A percentile compares a stretch with the other conserved stretches of the same genome.
phyloP scores from a whole-genome alignment of 2,329 filamentous ascomycete species.

The Pestalotiopsis sp. region DNA sequence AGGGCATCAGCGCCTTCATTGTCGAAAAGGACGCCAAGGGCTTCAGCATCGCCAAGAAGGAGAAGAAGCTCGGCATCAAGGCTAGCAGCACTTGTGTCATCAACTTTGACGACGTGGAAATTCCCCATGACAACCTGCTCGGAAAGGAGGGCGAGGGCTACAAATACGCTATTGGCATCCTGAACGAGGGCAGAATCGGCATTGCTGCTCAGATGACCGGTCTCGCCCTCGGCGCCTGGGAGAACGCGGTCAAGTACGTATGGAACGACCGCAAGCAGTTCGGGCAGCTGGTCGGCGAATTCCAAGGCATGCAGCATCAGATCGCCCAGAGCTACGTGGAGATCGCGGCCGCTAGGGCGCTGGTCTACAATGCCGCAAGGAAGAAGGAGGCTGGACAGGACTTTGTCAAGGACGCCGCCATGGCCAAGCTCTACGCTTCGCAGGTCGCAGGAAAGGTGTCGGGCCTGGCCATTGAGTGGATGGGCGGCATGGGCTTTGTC shows the following conservation, averaged over 20 bases:
- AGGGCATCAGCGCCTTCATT: constrained; percentile 94
- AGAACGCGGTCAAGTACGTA: constrained; percentile 92
- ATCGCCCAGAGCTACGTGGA: constrained; percentile 95
- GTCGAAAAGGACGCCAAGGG: constrained; percentile 88
- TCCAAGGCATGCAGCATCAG: constrained; percentile 99
- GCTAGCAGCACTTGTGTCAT: constrained; percentile 96
- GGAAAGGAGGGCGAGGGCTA: constrained; percentile 91
- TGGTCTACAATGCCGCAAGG: constrained; percentile 93
- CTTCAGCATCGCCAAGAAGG: constrained; percentile 97
- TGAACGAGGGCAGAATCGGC: constrained; percentile 97
- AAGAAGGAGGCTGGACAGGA: constrained; percentile 98
- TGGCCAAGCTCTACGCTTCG: constrained; percentile 95
- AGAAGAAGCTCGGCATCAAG: constrained; percentile 98
- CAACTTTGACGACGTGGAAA: constrained; percentile 94
- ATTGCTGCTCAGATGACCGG: constrained; percentile 99
- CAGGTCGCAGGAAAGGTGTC: constrained; percentile 90
- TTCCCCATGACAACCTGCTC: constrained; percentile 85
- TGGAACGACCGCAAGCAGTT: constrained; percentile 99
- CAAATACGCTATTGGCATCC: constrained; percentile 91
- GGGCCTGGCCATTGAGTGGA: constrained; percentile 92
- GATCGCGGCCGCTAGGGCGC: constrained; percentile 84
- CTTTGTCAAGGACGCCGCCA: constrained; percentile 93
- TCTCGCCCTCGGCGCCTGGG: constrained; percentile 88
- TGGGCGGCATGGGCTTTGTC: constrained; percentile 99
- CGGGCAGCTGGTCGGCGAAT: constrained; percentile 88